These are phyloP conservation scores for Cerioporus squamosus DNA, from an alignment of 1,284 basidiomycete species.

Conservation along the genomic window DNA sequence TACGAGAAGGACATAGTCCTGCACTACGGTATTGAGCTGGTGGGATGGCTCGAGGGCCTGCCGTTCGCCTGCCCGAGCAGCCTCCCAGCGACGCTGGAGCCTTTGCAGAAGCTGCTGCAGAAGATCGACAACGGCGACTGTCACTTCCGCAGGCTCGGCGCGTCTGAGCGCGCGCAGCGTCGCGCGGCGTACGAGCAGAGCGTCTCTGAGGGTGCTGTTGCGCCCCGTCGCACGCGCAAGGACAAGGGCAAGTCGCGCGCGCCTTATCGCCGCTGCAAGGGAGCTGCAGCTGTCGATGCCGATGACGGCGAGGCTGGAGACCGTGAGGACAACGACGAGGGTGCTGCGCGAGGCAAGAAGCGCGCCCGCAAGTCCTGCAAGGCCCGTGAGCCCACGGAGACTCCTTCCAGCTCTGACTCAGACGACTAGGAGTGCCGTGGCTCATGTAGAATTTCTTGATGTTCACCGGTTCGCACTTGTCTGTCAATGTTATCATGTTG, in stretches of 20 bases:
- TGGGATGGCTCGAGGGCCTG: neutral
- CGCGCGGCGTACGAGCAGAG: neutral
- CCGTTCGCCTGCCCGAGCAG: neutral
- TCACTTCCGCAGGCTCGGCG: neutral
- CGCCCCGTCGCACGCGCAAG: neutral
- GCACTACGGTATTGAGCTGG: conserved; percentile 2
- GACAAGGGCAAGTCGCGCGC: conserved; percentile 3
- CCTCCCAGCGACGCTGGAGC: neutral
- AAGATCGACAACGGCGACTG: neutral
- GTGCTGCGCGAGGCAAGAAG: neutral
- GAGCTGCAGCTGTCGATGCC: neutral
- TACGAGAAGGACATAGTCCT: conserved; percentile 4
- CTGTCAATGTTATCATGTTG: no score
- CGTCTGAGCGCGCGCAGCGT: neutral
- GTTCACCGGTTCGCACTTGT: no score
- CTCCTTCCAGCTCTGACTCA: neutral
- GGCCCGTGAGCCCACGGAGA: neutral
- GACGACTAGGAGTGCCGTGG: neutral
- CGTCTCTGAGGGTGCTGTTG: neutral
- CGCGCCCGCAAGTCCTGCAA: neutral
- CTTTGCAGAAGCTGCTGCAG: conserved; percentile 1
- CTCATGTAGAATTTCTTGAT: no score
- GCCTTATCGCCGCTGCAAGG: neutral
- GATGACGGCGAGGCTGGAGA: neutral
- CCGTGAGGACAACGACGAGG: neutral